Percentiles rank a stretch among this genome's conserved stretches.
phyloP scores from a whole-genome alignment of 2,329 filamentous ascomycete species.

The Macroventuria anomochaeta region DNA sequence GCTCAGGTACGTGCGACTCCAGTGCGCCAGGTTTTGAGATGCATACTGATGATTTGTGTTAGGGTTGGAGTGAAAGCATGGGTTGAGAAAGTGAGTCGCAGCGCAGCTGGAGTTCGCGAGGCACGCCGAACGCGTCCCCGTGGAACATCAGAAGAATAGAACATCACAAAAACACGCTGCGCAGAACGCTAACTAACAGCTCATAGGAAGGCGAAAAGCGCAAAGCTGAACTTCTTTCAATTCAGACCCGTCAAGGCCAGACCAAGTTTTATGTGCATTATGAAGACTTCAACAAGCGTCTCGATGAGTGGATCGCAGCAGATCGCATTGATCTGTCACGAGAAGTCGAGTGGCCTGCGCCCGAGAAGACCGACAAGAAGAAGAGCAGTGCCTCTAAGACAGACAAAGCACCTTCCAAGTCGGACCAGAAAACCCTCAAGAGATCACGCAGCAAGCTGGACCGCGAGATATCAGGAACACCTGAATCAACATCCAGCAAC shows the following conservation, averaged over 20 bases:
- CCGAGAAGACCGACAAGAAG: slow-evolving; percentile 86
- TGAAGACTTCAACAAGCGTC: slow-evolving; percentile 94
- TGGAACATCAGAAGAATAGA: slow-evolving; percentile 20
- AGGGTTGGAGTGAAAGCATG: slow-evolving; percentile 72
- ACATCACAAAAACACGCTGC: background rate
- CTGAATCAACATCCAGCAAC: slow-evolving; percentile 59
- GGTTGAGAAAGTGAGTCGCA: slow-evolving; percentile 69
- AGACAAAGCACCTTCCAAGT: slow-evolving; percentile 51
- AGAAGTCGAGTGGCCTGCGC: slow-evolving; percentile 95
- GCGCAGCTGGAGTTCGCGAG: slow-evolving; percentile 7
- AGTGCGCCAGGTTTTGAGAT: slow-evolving; percentile 33
- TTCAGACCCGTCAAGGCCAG: slow-evolving; percentile 85
- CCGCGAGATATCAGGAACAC: slow-evolving; percentile 63
- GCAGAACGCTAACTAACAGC: slow-evolving; percentile 21
- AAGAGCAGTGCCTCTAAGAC: slow-evolving; percentile 65
- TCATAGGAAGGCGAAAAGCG: slow-evolving; percentile 77
- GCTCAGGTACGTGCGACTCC: slow-evolving; percentile 66
- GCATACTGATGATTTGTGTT: slow-evolving; percentile 38
- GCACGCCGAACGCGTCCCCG: slow-evolving; percentile 8
- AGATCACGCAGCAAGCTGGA: slow-evolving; percentile 55
- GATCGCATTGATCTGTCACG: slow-evolving; percentile 83
- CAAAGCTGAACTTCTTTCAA: slow-evolving; percentile 95
- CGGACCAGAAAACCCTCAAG: slow-evolving; percentile 56
- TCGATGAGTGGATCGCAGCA: slow-evolving; percentile 86
- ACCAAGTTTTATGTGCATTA: slow-evolving; percentile 96